A percentile compares a stretch with the other conserved stretches of the same genome.
phyloP scores from a whole-genome alignment of 768 basidiomycete species.

The Boletellus ananiceps region DNA sequence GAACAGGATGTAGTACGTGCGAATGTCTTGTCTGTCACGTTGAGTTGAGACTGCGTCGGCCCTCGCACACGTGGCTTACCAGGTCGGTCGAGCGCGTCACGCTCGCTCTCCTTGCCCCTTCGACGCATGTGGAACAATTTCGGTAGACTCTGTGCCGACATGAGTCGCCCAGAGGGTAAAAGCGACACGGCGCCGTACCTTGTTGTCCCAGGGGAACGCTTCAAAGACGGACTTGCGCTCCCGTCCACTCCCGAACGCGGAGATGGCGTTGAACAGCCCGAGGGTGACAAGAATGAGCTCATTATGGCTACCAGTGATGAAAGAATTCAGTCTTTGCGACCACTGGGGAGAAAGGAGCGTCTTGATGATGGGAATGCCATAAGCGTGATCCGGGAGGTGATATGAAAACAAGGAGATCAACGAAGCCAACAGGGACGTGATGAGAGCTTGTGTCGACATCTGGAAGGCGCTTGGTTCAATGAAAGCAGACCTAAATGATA shows the following conservation, averaged over 20 bases:
- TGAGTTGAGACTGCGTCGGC: neutral
- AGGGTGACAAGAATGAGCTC: slow-evolving; percentile 65
- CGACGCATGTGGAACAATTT: slow-evolving; percentile 70
- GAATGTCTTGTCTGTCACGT: slow-evolving; percentile 53
- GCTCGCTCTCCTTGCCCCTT: slow-evolving; percentile 42
- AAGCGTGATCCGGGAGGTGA: slow-evolving; percentile 63
- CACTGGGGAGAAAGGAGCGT: slow-evolving; percentile 52
- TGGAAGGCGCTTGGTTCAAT: slow-evolving; percentile 21
- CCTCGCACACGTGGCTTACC: slow-evolving; percentile 36
- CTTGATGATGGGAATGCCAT: slow-evolving; percentile 62
- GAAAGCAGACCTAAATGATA: neutral
- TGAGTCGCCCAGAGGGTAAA: neutral
- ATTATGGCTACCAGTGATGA: slow-evolving; percentile 56
- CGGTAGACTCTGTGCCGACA: slow-evolving; percentile 46
- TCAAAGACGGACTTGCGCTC: slow-evolving; percentile 63
- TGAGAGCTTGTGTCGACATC: slow-evolving; percentile 38
- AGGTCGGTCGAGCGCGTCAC: slow-evolving; percentile 44
- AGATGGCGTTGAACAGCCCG: slow-evolving; percentile 58
- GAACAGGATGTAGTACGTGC: slow-evolving; percentile 70
- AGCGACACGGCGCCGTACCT: slow-evolving; percentile 38
- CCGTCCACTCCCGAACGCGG: slow-evolving; percentile 58
- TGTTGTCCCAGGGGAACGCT: slow-evolving; percentile 73
- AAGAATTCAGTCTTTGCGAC: slow-evolving; percentile 55
- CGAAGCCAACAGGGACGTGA: slow-evolving; percentile 53
- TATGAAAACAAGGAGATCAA: slow-evolving; percentile 59